Evolutionary conservation across 2,329 filamentous ascomycete species (phyloP).

Genomic region (Teratosphaeria viscida): DNA sequence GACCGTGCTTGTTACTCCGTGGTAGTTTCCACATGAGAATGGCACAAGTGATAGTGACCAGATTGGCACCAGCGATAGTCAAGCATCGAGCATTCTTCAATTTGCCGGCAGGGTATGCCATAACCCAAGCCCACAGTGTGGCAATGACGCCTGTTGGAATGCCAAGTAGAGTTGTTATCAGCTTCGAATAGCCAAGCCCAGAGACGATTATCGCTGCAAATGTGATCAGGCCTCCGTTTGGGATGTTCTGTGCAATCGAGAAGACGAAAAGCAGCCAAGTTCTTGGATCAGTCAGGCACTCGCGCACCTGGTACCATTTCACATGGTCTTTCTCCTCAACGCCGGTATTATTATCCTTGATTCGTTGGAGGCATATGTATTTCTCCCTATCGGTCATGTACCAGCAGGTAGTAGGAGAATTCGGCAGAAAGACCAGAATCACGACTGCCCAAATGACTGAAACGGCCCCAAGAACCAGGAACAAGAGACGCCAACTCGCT

Average conservation of each 20-base stretch:
- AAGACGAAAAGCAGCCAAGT: slow-evolving; percentile 36
- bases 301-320: slow-evolving; percentile 43
- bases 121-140: slow-evolving; percentile 5
- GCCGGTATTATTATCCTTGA: not conserved
- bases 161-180: slow-evolving; percentile 6
- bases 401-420: not conserved
- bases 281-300: slow-evolving; percentile 47
- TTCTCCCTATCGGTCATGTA: not conserved
- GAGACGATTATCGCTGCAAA: slow-evolving; percentile 10
- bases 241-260: slow-evolving; percentile 6
- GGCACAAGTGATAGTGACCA: slow-evolving; percentile 20
- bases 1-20: slow-evolving; percentile 24
- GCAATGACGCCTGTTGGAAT: slow-evolving; percentile 10
- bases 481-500: slow-evolving; percentile 9
- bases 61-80: slow-evolving; percentile 18
- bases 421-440: not conserved
- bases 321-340: slow-evolving; percentile 3
- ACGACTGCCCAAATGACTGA: not conserved
- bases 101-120: slow-evolving; percentile 2
- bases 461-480: not conserved
- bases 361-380: not conserved
- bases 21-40: slow-evolving; percentile 28
- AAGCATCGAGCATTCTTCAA: slow-evolving; percentile 7
- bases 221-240: slow-evolving; percentile 10
- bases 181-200: slow-evolving; percentile 7